phyloP scores from a whole-genome alignment of 1,139 yeast species.

The Barnettozyma hawaiiensis region DNA sequence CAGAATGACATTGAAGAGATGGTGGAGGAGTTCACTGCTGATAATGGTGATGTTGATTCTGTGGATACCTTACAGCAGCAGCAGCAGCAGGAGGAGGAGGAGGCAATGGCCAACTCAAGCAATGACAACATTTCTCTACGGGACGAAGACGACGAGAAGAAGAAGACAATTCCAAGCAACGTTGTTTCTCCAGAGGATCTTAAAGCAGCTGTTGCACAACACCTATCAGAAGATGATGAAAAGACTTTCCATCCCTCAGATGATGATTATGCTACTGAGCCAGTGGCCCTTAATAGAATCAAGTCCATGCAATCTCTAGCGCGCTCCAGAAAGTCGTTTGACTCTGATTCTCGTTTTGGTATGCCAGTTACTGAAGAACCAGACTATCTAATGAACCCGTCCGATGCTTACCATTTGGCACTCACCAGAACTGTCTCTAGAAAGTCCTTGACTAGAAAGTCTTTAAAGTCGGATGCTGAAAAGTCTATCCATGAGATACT shows the following conservation, averaged over 20 bases:
- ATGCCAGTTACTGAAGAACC: slow-evolving; percentile 12
- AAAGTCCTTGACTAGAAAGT: slow-evolving; percentile 16
- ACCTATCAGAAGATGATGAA: not conserved
- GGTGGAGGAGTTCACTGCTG: not conserved
- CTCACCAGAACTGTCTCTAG: slow-evolving; percentile 23
- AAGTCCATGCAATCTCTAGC: slow-evolving; percentile 12
- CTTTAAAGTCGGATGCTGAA: slow-evolving; percentile 8
- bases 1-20: slow-evolving; percentile 3
- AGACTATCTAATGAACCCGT: slow-evolving; percentile 9
- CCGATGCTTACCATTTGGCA: slow-evolving; percentile 22
- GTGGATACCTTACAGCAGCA: not conserved
- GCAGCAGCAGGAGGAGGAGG: too few species aligned
- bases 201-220: not conserved
- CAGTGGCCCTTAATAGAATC: slow-evolving; percentile 9
- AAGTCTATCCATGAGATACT: slow-evolving; percentile 2
- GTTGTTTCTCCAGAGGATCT: not conserved
- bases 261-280: slow-evolving; percentile 5
- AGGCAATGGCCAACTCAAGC: not conserved
- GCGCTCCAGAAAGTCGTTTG: slow-evolving; percentile 17
- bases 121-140: not conserved
- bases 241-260: not conserved
- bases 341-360: slow-evolving; percentile 17
- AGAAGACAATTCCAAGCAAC: not conserved
- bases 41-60: not conserved
- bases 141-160: too few species aligned